phyloP scores from a whole-genome alignment of 2,329 filamentous ascomycete genomes.

The Microsporum audouinii region DNA sequence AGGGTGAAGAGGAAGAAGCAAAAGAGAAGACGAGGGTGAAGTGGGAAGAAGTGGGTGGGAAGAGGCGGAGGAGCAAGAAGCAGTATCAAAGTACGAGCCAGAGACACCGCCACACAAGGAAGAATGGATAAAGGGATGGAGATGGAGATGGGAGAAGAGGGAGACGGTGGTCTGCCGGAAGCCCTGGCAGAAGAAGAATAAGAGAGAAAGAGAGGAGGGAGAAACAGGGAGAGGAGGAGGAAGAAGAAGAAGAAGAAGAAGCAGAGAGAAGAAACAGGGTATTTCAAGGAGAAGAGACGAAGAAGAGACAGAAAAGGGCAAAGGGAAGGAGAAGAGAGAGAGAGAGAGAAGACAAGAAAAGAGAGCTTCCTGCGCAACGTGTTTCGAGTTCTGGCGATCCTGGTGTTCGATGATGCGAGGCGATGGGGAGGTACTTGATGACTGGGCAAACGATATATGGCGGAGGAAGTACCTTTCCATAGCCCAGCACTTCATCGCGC shows the following conservation, averaged over 20 bases:
- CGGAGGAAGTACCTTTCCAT: background rate
- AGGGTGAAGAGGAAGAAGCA: background rate
- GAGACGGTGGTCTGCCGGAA: background rate
- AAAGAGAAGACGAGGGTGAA: too few relatives aligned
- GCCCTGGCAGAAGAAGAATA: background rate
- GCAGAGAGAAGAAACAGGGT: background rate
- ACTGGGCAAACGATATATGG: background rate
- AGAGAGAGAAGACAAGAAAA: background rate
- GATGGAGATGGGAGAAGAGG: background rate
- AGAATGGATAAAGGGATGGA: background rate
- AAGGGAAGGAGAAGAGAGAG: background rate
- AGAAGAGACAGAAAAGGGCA: background rate
- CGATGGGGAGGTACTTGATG: background rate
- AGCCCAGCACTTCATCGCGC: background rate
- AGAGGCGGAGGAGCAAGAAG: too few relatives aligned
- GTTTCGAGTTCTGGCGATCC: constrained; percentile 1
- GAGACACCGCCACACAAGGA: too few relatives aligned
- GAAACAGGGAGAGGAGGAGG: background rate
- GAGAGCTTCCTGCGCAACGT: background rate
- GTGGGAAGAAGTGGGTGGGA: too few relatives aligned
- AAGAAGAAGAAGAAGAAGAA: background rate
- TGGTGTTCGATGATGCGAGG: background rate
- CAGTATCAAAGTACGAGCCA: too few relatives aligned
- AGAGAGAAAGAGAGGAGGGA: background rate
- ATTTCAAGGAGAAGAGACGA: background rate